A percentile compares a stretch with the other conserved stretches of the same genome.
Evolutionary conservation across 768 basidiomycete species (phyloP).

Genomic region (Leucosporidium scottii): DNA sequence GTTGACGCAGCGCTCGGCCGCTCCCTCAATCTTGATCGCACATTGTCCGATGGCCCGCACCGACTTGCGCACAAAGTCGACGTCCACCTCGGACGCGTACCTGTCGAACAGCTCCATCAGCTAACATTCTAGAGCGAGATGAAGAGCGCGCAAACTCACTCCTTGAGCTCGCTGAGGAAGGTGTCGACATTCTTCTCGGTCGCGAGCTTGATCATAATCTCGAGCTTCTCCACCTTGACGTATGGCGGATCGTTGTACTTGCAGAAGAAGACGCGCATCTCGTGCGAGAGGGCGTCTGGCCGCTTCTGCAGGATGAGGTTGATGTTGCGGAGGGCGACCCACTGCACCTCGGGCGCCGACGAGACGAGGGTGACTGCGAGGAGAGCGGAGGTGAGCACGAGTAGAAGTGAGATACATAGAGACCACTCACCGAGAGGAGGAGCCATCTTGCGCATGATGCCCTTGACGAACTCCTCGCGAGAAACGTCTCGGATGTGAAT

Average conservation of each 20-base stretch:
- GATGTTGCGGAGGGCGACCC: slow-evolving; percentile 95
- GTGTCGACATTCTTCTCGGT: slow-evolving; percentile 89
- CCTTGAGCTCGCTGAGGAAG: slow-evolving; percentile 86
- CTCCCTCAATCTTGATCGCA: slow-evolving; percentile 86
- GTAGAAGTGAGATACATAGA: slow-evolving; percentile 32
- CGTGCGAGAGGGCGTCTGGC: slow-evolving; percentile 78
- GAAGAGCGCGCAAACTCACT: slow-evolving; percentile 52
- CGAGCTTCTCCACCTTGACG: slow-evolving; percentile 95
- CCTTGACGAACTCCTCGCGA: slow-evolving; percentile 74
- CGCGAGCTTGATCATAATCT: slow-evolving; percentile 94
- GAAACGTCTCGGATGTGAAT: slow-evolving; percentile 82
- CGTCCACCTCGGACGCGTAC: slow-evolving; percentile 94
- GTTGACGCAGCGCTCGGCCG: slow-evolving; percentile 90
- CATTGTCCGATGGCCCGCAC: slow-evolving; percentile 94
- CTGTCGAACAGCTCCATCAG: slow-evolving; percentile 44
- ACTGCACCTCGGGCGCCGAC: slow-evolving; percentile 94
- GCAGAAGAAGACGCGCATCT: slow-evolving; percentile 99
- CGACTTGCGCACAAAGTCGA: slow-evolving; percentile 92
- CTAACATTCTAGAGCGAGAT: neutral
- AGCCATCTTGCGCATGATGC: slow-evolving; percentile 91
- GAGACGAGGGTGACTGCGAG: slow-evolving; percentile 77
- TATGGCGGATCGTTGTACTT: slow-evolving; percentile 99
- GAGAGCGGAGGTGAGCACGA: neutral
- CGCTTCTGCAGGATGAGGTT: slow-evolving; percentile 93
- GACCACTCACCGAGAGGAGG: slow-evolving; percentile 59